A percentile compares a stretch with the other conserved stretches of the same genome.
These are phyloP conservation scores for Linderniella brevidens DNA, from an alignment of 257 asterid genomes.

Conservation along the genomic window DNA sequence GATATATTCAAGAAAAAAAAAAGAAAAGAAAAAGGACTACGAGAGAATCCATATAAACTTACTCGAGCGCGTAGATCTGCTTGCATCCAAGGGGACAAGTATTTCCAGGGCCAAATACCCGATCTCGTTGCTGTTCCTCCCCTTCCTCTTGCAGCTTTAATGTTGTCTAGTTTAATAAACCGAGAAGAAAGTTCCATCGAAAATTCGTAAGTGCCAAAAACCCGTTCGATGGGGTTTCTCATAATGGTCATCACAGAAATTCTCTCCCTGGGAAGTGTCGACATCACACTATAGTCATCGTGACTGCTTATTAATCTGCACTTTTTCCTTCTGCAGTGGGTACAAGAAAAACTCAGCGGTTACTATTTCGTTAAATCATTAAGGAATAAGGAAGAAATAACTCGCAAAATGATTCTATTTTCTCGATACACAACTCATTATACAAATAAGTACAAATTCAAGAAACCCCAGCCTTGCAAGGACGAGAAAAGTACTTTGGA, in stretches of 20 bases:
- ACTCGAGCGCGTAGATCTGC: slow-evolving; percentile 94
- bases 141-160: slow-evolving; percentile 56
- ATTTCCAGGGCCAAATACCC: slow-evolving; percentile 99
- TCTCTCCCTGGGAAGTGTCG: slow-evolving; percentile 65
- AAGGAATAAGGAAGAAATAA: too few species aligned
- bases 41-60: slow-evolving; percentile 13
- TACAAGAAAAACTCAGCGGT: neutral
- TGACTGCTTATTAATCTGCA: slow-evolving; percentile 80
- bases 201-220: slow-evolving; percentile 86
- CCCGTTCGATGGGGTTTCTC: slow-evolving; percentile 89
- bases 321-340: slow-evolving; percentile 50
- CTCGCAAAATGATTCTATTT: too few species aligned
- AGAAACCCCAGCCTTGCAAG: too few species aligned
- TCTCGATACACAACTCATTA: too few species aligned
- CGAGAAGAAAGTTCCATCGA: slow-evolving; percentile 95
- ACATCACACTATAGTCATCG: slow-evolving; percentile 84
- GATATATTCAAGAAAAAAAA: too few species aligned
- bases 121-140: slow-evolving; percentile 43
- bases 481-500: slow-evolving; percentile 38
- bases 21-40: too few species aligned
- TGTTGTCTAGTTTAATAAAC: slow-evolving; percentile 81
- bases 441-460: too few species aligned
- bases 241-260: slow-evolving; percentile 85
- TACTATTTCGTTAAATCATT: slow-evolving; percentile 2
- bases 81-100: slow-evolving; percentile 98